These are phyloP conservation scores for Talaromyces sp. DNA, from an alignment of 2,329 filamentous ascomycete genomes.

Conservation along the genomic window DNA sequence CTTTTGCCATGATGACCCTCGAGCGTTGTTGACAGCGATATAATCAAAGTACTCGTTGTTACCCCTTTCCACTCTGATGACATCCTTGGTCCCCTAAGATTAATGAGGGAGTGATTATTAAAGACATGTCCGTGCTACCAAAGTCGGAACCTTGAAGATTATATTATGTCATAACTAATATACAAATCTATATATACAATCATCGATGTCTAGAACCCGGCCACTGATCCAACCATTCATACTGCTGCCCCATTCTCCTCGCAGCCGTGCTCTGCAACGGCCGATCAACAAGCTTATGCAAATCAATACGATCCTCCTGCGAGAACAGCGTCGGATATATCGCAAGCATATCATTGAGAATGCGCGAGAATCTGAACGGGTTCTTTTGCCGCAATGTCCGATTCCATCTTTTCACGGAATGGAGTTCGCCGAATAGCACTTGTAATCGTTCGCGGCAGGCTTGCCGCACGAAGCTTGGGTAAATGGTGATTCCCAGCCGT, in stretches of 20 bases:
- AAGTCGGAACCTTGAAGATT: background rate
- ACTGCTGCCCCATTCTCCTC: slow-evolving; percentile 9
- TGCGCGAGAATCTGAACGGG: slow-evolving; percentile 32
- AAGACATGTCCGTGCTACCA: background rate
- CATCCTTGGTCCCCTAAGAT: background rate
- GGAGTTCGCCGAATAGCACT: slow-evolving; percentile 36
- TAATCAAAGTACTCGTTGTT: too few species aligned
- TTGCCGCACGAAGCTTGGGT: slow-evolving; percentile 29
- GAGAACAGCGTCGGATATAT: slow-evolving; percentile 37
- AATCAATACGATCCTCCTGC: slow-evolving; percentile 25
- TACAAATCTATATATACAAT: slow-evolving; percentile 6
- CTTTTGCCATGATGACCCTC: too few species aligned
- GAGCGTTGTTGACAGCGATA: too few species aligned
- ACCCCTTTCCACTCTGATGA: too few species aligned
- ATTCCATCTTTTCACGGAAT: slow-evolving; percentile 35
- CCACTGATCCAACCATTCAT: slow-evolving; percentile 18
- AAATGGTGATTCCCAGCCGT: slow-evolving; percentile 36
- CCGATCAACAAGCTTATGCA: slow-evolving; percentile 18
- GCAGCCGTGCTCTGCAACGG: slow-evolving; percentile 4
- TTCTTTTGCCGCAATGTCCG: slow-evolving; percentile 39
- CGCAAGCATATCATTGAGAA: slow-evolving; percentile 34
- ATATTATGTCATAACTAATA: background rate
- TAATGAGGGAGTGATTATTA: background rate
- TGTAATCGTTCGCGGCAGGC: slow-evolving; percentile 39
- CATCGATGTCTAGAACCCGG: background rate